Conservation (phyloP, 257 asterid genomes). For the Salvia hispanica region DNA sequence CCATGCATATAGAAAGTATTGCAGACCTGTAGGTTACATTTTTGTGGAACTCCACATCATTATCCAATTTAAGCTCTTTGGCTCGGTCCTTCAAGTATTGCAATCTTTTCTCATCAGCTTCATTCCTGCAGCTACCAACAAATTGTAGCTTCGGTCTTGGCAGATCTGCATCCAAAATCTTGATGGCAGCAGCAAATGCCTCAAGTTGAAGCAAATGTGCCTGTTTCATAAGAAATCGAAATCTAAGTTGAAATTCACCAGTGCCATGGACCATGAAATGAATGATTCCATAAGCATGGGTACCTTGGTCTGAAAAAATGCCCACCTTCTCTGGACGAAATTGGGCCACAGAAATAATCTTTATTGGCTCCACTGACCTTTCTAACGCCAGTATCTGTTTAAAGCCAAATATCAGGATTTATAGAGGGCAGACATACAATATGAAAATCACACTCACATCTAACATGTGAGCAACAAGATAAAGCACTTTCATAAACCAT, state of each 20-base stretch:
- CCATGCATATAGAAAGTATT: neutral
- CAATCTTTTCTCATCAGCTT: constrained; percentile 88
- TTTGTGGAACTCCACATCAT: constrained; percentile 86
- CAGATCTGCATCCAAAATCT: constrained; percentile 49
- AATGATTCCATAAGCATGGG: constrained; percentile 33
- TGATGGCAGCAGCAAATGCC: constrained; percentile 77
- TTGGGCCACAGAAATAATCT: constrained; percentile 92
- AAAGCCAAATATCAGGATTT: constrained; percentile 26
- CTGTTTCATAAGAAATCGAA: constrained; percentile 41
- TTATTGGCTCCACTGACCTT: constrained; percentile 62
- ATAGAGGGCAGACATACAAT: too few relatives aligned
- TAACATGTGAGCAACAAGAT: too few relatives aligned
- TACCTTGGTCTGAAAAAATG: constrained; percentile 59
- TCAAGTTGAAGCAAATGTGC: constrained; percentile 90
- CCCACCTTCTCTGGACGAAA: constrained; percentile 99
- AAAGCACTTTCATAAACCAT: neutral
- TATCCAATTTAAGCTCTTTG: constrained; percentile 63
- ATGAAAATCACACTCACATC: too few relatives aligned
- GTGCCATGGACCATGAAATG: constrained; percentile 18
- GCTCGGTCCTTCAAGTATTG: constrained; percentile 76
- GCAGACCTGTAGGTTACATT: constrained; percentile 81
- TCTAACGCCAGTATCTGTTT: constrained; percentile 74
- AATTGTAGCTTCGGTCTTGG: constrained; percentile 81
- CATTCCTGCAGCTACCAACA: constrained; percentile 97
- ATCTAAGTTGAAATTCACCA: constrained; percentile 34